These are phyloP conservation scores for Saccharomyces jurei DNA, from an alignment of 805 yeast species.

Conservation along the genomic window DNA sequence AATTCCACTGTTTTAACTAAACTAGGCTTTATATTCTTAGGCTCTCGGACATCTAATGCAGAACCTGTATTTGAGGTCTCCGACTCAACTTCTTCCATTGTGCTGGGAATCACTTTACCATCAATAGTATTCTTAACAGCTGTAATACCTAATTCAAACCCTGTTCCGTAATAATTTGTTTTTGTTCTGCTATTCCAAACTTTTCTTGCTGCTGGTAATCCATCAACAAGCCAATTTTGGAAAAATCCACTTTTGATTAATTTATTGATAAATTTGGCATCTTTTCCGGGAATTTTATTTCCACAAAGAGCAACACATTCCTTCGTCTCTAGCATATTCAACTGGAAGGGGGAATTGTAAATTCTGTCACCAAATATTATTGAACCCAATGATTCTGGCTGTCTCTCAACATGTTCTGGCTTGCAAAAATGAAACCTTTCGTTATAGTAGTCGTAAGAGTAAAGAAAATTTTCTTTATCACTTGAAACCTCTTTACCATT, in stretches of 20 bases:
- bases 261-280: slow-evolving; percentile 67
- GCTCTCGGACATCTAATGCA: slow-evolving; percentile 11
- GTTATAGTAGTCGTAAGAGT: slow-evolving; percentile 77
- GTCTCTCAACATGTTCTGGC: slow-evolving; percentile 51
- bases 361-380: slow-evolving; percentile 93
- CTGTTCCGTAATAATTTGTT: slow-evolving; percentile 62
- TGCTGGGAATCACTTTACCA: slow-evolving; percentile 7
- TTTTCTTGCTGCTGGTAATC: slow-evolving; percentile 79
- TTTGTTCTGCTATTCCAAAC: slow-evolving; percentile 51
- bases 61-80: slow-evolving; percentile 7
- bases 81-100: background rate
- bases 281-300: slow-evolving; percentile 49
- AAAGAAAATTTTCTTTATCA: slow-evolving; percentile 46
- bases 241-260: slow-evolving; percentile 74
- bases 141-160: slow-evolving; percentile 70
- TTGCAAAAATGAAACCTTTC: slow-evolving; percentile 75
- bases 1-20: slow-evolving; percentile 24
- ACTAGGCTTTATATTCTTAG: slow-evolving; percentile 8
- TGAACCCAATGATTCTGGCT: slow-evolving; percentile 85
- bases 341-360: slow-evolving; percentile 80
- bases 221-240: slow-evolving; percentile 91
- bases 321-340: slow-evolving; percentile 67
- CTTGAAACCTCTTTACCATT: slow-evolving; percentile 33
- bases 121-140: slow-evolving; percentile 37
- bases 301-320: slow-evolving; percentile 62